A percentile compares a stretch with the other conserved stretches of the same genome.
These are phyloP conservation scores for Domatiomyces catenatus DNA, from an alignment of 2,329 filamentous ascomycete species.

Conservation along the genomic window DNA sequence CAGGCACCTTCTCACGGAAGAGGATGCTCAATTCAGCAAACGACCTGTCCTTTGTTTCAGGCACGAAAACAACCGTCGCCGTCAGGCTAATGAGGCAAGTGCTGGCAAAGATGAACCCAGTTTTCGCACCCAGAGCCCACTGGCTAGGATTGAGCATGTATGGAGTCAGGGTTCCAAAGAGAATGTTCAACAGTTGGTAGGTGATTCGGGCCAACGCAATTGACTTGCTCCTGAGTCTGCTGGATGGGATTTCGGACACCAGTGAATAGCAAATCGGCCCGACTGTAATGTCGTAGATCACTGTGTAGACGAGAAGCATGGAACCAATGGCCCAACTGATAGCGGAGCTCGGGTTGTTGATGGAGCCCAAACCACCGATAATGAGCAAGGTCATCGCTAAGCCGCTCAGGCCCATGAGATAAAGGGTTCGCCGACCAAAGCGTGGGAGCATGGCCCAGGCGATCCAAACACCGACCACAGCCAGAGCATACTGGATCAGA, in stretches of 20 bases:
- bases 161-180: conserved; percentile 27
- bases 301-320: conserved; percentile 36
- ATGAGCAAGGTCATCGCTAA: conserved; percentile 27
- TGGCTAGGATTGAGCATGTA: conserved; percentile 19
- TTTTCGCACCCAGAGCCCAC: conserved; percentile 23
- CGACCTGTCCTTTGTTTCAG: conserved; percentile 32
- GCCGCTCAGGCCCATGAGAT: conserved; percentile 40
- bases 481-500: conserved; percentile 35
- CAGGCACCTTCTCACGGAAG: conserved; percentile 29
- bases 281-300: conserved; percentile 40
- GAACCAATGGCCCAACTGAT: conserved; percentile 17
- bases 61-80: conserved; percentile 29
- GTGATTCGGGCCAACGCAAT: conserved; percentile 37
- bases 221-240: conserved; percentile 39
- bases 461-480: conserved; percentile 32
- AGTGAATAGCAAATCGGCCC: conserved; percentile 40
- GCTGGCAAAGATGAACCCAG: conserved; percentile 24
- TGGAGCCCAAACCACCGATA: conserved; percentile 20
- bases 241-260: conserved; percentile 38
- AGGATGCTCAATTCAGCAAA: conserved; percentile 33
- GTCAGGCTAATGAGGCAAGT: conserved; percentile 29
- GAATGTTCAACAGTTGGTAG: conserved; percentile 37
- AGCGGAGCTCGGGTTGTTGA: conserved; percentile 19
- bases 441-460: conserved; percentile 30
- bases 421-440: conserved; percentile 20